These are phyloP conservation scores for Choiromyces venosus DNA, from an alignment of 495 filamentous ascomycete genomes.

Conservation along the genomic window DNA sequence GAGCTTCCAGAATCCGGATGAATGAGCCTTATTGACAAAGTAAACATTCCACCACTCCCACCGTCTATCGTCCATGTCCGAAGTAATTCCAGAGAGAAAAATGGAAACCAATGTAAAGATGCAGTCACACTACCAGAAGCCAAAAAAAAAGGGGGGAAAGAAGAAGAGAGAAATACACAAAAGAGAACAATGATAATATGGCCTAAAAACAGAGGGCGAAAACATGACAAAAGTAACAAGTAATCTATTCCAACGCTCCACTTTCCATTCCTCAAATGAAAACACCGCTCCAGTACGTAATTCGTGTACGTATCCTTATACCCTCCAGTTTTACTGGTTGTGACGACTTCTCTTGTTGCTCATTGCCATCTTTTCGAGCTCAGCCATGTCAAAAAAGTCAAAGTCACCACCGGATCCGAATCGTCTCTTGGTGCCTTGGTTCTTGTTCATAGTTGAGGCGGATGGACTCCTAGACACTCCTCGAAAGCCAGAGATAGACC, in stretches of 20 bases:
- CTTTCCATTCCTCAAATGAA: conserved; percentile 3
- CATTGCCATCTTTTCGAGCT: conserved; percentile 37
- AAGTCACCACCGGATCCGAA: conserved; percentile 30
- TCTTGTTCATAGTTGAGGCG: conserved; percentile 16
- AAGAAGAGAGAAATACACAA: conserved; percentile 20
- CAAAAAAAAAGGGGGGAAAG: conserved; percentile 9
- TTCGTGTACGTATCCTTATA: conserved; percentile 15
- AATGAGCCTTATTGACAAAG: background rate
- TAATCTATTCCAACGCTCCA: conserved; percentile 14
- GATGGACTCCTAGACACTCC: conserved; percentile 16
- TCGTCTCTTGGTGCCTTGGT: conserved; percentile 31
- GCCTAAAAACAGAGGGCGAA: conserved; percentile 8
- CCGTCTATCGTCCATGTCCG: background rate
- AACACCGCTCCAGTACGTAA: conserved; percentile 7
- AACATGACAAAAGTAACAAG: background rate
- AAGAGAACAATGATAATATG: conserved; percentile 13
- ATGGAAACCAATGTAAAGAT: conserved; percentile 1
- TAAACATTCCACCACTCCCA: background rate
- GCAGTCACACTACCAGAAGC: conserved; percentile 10
- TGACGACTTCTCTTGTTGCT: conserved; percentile 35
- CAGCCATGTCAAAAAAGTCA: conserved; percentile 38
- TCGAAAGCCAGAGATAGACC: background rate
- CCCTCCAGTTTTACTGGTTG: conserved; percentile 16
- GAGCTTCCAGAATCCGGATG: background rate
- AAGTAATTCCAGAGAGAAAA: background rate